Percentiles rank a stretch among this genome's conserved stretches.
phyloP scores from a whole-genome alignment of 202 grass and related monocot genomes.

The Zoysia matrella region DNA sequence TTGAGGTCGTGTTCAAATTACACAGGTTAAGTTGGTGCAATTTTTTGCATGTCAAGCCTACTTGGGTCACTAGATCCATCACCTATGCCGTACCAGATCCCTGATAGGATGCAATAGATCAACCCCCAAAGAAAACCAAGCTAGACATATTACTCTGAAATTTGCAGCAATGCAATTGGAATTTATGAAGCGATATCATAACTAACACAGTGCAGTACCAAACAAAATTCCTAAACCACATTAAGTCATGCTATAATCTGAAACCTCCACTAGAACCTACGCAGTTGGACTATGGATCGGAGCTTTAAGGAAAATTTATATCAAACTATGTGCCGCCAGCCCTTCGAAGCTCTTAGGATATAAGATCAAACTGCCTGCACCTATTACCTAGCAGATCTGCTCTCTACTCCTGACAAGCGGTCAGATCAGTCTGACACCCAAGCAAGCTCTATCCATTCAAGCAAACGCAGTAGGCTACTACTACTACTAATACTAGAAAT shows the following conservation, averaged over 20 bases:
- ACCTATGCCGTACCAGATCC: background rate
- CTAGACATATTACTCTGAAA: background rate
- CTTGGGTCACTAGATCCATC: background rate
- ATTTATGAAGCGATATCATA: background rate
- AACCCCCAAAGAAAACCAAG: background rate
- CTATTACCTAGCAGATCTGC: conserved; percentile 35
- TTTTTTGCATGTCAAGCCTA: background rate
- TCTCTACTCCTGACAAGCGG: conserved; percentile 17
- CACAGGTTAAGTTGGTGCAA: background rate
- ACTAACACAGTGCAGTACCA: background rate
- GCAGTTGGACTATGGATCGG: conserved; percentile 5
- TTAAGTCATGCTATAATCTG: background rate
- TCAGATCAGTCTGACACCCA: conserved; percentile 7
- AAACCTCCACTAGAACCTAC: conserved; percentile 24
- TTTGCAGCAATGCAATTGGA: background rate
- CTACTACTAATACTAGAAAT: background rate
- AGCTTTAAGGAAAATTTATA: conserved; percentile 24
- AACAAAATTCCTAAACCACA: background rate
- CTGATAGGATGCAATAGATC: background rate
- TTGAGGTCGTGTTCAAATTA: background rate
- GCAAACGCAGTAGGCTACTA: conserved; percentile 16
- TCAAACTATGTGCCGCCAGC: background rate
- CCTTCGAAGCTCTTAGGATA: background rate
- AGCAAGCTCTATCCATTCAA: background rate
- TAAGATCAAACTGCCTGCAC: conserved; percentile 25